These are phyloP conservation scores for Phytophthora brassicae DNA, from an alignment of 352 stramenopile genomes.

Conservation along the genomic window DNA sequence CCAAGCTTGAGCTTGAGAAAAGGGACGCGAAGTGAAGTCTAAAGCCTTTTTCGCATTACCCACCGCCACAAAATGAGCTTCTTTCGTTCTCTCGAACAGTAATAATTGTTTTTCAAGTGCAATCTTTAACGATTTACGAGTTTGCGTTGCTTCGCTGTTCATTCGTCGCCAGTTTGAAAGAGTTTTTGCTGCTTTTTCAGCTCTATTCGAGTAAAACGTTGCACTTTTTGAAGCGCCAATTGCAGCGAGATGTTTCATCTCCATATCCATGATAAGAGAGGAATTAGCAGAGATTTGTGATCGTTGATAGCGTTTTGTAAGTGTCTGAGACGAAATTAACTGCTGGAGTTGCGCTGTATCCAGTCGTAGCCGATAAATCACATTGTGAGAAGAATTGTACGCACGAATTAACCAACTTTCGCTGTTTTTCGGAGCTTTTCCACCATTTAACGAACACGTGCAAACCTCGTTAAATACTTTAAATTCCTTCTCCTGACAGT, in stretches of 20 bases:
- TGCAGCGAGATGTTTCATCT: slow-evolving; percentile 18
- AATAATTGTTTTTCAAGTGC: slow-evolving; percentile 27
- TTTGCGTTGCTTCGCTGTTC: slow-evolving; percentile 39
- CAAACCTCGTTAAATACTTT: slow-evolving; percentile 41
- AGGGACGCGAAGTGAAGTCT: slow-evolving; percentile 53
- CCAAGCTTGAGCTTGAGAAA: slow-evolving; percentile 71
- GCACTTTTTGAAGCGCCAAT: slow-evolving; percentile 14
- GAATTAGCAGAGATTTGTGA: background rate
- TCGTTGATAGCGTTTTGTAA: background rate
- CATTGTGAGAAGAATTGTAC: slow-evolving; percentile 61
- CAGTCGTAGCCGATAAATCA: slow-evolving; percentile 53
- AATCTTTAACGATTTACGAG: slow-evolving; percentile 35
- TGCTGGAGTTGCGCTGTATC: slow-evolving; percentile 49
- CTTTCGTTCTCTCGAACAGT: slow-evolving; percentile 22
- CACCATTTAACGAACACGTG: slow-evolving; percentile 44
- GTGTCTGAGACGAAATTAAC: slow-evolving; percentile 24
- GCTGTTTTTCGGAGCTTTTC: slow-evolving; percentile 1
- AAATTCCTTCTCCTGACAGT: slow-evolving; percentile 26
- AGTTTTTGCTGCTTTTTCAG: slow-evolving; percentile 20
- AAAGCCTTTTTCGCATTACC: slow-evolving; percentile 46
- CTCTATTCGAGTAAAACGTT: slow-evolving; percentile 28
- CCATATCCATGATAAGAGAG: slow-evolving; percentile 29
- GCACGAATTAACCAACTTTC: slow-evolving; percentile 66
- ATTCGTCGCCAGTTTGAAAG: slow-evolving; percentile 45
- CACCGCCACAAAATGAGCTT: slow-evolving; percentile 29